Percentiles rank a stretch among this genome's conserved stretches.
Evolutionary conservation across 192 early-diverging fungal species (phyloP).

Genomic region (Entomortierella chlamydospora): DNA sequence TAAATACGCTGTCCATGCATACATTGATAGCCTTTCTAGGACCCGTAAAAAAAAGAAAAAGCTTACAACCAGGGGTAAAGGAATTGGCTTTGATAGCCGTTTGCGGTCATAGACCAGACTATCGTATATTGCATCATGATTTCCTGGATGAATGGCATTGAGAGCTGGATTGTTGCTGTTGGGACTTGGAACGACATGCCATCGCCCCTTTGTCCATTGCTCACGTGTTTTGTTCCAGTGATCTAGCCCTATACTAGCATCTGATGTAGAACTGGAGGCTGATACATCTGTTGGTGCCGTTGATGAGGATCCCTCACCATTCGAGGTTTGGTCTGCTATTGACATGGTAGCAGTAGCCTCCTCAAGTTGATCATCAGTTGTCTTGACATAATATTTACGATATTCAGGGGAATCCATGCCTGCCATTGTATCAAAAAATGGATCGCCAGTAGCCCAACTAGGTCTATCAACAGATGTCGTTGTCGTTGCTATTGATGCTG

Average conservation of each 20-base stretch:
- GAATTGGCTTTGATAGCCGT: slow-evolving; percentile 59
- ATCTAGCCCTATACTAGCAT: slow-evolving; percentile 45
- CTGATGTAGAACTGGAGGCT: too few relatives aligned
- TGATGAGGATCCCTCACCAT: not conserved
- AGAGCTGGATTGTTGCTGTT: slow-evolving; percentile 49
- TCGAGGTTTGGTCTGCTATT: not conserved
- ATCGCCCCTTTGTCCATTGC: slow-evolving; percentile 55
- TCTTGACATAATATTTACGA: slow-evolving; percentile 8
- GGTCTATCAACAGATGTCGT: slow-evolving; percentile 5
- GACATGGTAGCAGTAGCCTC: not conserved
- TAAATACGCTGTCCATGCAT: too few relatives aligned
- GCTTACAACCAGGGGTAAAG: slow-evolving; percentile 57
- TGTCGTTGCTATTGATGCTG: not conserved
- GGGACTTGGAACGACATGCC: slow-evolving; percentile 31
- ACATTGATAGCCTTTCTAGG: too few relatives aligned
- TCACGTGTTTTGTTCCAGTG: slow-evolving; percentile 62
- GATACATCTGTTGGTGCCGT: not conserved
- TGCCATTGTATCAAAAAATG: slow-evolving; percentile 53
- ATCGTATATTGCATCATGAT: slow-evolving; percentile 58
- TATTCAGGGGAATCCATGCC: slow-evolving; percentile 46
- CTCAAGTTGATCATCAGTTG: not conserved
- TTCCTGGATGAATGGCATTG: slow-evolving; percentile 32
- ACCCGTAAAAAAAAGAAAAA: not conserved
- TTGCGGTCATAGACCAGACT: slow-evolving; percentile 56
- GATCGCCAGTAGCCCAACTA: slow-evolving; percentile 46